Percentiles rank a stretch among this genome's conserved stretches.
These are phyloP conservation scores for Sisymbrium altissimum DNA, from an alignment of 345 rosid genomes.

Conservation along the genomic window DNA sequence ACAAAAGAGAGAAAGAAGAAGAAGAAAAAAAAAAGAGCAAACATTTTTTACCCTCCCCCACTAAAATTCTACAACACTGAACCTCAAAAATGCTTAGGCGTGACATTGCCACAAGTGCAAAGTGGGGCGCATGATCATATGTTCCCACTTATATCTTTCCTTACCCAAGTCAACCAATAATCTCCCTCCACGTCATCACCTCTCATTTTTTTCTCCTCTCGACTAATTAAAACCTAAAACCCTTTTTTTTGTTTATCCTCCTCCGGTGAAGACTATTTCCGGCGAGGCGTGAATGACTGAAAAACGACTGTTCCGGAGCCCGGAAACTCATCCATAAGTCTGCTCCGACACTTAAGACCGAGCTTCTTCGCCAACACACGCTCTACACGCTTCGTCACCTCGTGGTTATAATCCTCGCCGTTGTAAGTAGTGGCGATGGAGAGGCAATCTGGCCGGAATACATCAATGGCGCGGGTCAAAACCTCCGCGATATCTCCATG, in stretches of 20 bases:
- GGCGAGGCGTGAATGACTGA: constrained; percentile 80
- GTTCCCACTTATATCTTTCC: constrained; percentile 37
- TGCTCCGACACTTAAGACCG: constrained; percentile 75
- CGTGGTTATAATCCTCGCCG: constrained; percentile 35
- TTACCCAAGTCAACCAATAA: constrained; percentile 52
- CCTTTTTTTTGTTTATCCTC: not conserved
- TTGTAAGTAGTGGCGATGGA: constrained; percentile 68
- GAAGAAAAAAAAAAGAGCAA: not conserved
- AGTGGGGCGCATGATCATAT: constrained; percentile 97
- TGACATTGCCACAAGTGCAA: constrained; percentile 46
- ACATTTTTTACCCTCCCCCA: constrained; percentile 36
- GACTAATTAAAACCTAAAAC: constrained; percentile 27
- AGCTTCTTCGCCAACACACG: constrained; percentile 60
- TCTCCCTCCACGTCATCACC: constrained; percentile 44
- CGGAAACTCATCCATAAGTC: constrained; percentile 64
- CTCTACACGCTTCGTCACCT: constrained; percentile 63
- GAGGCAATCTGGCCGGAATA: constrained; percentile 70
- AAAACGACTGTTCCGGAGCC: constrained; percentile 63
- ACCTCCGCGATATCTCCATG: constrained; percentile 47
- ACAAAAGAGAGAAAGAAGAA: not conserved
- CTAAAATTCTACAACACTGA: constrained; percentile 42
- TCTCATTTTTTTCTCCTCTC: not conserved
- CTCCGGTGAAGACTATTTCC: constrained; percentile 36
- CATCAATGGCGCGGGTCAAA: constrained; percentile 59
- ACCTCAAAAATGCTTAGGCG: constrained; percentile 80